Evolutionary conservation across 768 basidiomycete genomes (phyloP).

Genomic region (Podaxis sp.): DNA sequence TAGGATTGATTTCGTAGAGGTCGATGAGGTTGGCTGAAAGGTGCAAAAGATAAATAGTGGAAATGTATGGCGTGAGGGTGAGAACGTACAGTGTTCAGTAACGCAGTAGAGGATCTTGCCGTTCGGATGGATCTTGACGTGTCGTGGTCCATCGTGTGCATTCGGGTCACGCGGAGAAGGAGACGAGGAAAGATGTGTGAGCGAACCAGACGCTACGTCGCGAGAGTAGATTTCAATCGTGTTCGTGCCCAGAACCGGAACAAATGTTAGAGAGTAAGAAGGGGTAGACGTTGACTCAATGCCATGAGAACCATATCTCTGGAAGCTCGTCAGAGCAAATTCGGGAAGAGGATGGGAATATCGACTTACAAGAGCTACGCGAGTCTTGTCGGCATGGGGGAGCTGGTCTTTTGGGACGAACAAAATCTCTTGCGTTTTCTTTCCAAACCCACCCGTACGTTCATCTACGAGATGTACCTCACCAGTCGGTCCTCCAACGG

Average conservation of each 20-base stretch:
- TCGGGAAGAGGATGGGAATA: background rate
- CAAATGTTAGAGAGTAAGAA: conserved; percentile 36
- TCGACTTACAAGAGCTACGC: conserved; percentile 42
- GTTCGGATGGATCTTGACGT: conserved; percentile 53
- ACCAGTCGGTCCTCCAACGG: conserved; percentile 51
- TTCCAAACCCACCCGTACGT: conserved; percentile 37
- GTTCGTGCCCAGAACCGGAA: conserved; percentile 50
- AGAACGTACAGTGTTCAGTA: conserved; percentile 48
- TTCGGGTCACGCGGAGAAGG: conserved; percentile 37
- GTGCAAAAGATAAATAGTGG: background rate
- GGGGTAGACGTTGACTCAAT: conserved; percentile 43
- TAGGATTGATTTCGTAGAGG: conserved; percentile 34
- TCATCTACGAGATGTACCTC: conserved; percentile 42
- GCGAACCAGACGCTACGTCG: conserved; percentile 29
- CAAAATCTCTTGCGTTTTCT: conserved; percentile 46
- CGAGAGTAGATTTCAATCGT: conserved; percentile 47
- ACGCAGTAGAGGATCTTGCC: conserved; percentile 50
- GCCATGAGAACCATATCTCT: conserved; percentile 53
- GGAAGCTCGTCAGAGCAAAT: background rate
- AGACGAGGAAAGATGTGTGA: conserved; percentile 38
- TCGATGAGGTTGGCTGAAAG: conserved; percentile 47
- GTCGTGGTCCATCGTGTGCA: conserved; percentile 48
- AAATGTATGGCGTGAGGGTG: background rate
- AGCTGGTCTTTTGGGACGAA: conserved; percentile 46
- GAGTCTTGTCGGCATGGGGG: conserved; percentile 48